Evolutionary conservation across 345 rosid species (phyloP), one percentile per base, ranked within the genome.

Genomic region (Hibiscus tridactylites): DNA sequence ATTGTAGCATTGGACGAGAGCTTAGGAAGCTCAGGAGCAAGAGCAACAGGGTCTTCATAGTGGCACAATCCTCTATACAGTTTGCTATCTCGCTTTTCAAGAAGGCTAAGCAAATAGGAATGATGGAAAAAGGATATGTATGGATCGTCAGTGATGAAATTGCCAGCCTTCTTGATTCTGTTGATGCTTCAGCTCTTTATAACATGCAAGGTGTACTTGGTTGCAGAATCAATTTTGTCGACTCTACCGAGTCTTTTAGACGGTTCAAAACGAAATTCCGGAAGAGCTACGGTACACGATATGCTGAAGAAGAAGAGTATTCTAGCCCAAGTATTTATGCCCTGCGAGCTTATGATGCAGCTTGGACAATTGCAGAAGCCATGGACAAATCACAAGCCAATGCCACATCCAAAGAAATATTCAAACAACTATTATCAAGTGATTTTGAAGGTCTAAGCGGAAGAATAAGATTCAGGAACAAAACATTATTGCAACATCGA

Each of bases 291-390:
- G 65, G 64, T 28, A 24, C 31, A 29, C 66, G 65, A 21, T 65
- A 79, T 49, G 74, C 77, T 16, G 56, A 46, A 52, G 82, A 79
- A 47, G 84, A 72, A 65, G 80, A 79, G 66, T 16, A 71, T 26
- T 72, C 73, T 1, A 72, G 54, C 21, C 81, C 79, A 9, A 79
- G 82, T 57, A 37, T 71, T 42, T 76, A 68, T 21, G 79, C 81
- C 3, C 68, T 82, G 9, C 75, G 62, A 33, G 80, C 81, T 74
- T 79, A 82, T 35, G 85, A 82, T 74, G 85, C 85, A 42, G 37
- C 63, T 28, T 46, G 75, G 73, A 53, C 75, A 1, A 10, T 79
- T 53, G 79, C 68, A 13, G 70, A 42, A 60, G 77, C 81, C 62
- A 58, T 74, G 50, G 44, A 68, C 64, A 68, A 46, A 60, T 12